Conservation (phyloP, 768 basidiomycete species). For the Lactarius evosmus region DNA sequence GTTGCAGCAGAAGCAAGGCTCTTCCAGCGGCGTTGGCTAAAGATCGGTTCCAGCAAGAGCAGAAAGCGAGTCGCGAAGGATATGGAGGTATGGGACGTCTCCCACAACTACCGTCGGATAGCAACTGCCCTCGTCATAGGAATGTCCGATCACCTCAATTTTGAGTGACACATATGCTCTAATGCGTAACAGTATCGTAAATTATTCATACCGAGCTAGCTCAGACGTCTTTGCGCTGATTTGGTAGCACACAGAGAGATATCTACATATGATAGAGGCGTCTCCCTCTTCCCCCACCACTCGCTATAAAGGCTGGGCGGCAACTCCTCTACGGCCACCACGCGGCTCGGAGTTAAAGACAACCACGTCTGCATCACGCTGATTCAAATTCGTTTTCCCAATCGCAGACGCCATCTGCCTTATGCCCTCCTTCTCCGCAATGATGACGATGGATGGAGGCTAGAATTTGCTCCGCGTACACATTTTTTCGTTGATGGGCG, state of each 20-base stretch:
- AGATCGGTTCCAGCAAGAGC: slow-evolving; percentile 78
- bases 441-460: no score
- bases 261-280: slow-evolving; percentile 77
- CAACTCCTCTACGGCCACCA: slow-evolving; percentile 27
- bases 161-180: slow-evolving; percentile 65
- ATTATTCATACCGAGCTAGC: slow-evolving; percentile 42
- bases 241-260: slow-evolving; percentile 55
- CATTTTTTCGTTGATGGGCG: no score
- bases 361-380: no score
- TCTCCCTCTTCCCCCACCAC: slow-evolving; percentile 87
- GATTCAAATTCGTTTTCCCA: no score
- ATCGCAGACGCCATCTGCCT: no score
- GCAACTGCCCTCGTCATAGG: no score
- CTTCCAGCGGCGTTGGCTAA: no score
- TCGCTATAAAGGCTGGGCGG: slow-evolving; percentile 48
- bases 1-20: no score
- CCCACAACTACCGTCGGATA: no score
- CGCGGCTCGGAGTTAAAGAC: slow-evolving; percentile 42
- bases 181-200: slow-evolving; percentile 63
- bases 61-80: background rate
- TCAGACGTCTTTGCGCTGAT: background rate
- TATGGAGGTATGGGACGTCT: background rate
- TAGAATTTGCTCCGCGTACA: no score
- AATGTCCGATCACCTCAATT: slow-evolving; percentile 83
- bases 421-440: slow-evolving; percentile 70